phyloP scores from a whole-genome alignment of 495 filamentous ascomycete genomes.

The Aspergillus heteromorphus region DNA sequence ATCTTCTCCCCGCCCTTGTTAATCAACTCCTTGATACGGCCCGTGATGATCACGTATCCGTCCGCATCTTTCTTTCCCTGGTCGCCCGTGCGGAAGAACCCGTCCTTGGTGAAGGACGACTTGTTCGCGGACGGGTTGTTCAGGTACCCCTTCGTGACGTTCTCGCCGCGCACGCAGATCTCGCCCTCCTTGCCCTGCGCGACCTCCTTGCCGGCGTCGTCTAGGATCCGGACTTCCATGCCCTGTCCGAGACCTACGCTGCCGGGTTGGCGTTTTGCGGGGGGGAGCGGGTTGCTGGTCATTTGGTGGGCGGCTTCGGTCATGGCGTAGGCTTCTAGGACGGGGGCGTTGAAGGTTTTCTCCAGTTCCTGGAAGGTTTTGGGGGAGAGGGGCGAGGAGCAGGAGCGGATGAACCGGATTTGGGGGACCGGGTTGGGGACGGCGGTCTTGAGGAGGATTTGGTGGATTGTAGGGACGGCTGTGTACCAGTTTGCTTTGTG shows the following conservation, averaged over 20 bases:
- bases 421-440: constrained; percentile 57
- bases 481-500: constrained; percentile 84
- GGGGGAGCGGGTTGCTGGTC: constrained; percentile 79
- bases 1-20: constrained; percentile 84
- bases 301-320: constrained; percentile 88
- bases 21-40: constrained; percentile 79
- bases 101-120: constrained; percentile 59
- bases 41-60: constrained; percentile 71
- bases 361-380: constrained; percentile 72
- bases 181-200: constrained; percentile 64
- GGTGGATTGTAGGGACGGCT: constrained; percentile 83
- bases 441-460: constrained; percentile 70
- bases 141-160: constrained; percentile 77
- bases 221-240: constrained; percentile 72
- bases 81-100: constrained; percentile 81
- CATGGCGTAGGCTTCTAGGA: constrained; percentile 88
- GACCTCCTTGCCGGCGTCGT: constrained; percentile 56
- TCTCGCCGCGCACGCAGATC: constrained; percentile 72
- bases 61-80: constrained; percentile 71
- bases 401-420: constrained; percentile 84
- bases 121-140: constrained; percentile 72
- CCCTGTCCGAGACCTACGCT: constrained; percentile 76
- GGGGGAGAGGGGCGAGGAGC: constrained; percentile 74
- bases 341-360: constrained; percentile 64
- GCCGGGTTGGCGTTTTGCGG: constrained; percentile 65